Percentiles rank a stretch among this genome's conserved stretches.
phyloP scores from a whole-genome alignment of 345 rosid species.

The Erucastrum elatum region DNA sequence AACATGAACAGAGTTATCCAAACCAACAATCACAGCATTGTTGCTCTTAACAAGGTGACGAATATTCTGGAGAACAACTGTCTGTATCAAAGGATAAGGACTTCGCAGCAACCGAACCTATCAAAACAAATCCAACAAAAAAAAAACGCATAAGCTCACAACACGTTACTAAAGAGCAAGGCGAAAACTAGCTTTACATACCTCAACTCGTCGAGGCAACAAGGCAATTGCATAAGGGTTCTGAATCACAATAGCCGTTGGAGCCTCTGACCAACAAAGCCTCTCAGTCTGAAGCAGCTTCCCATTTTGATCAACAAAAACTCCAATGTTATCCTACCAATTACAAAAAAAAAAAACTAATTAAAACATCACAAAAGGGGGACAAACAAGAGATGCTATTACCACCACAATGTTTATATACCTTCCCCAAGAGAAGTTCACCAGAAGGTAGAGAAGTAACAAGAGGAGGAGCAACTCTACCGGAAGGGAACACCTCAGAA shows the following conservation, averaged over 20 bases:
- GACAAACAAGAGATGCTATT: not conserved
- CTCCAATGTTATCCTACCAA: conserved; percentile 90
- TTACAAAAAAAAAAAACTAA: conserved; percentile 25
- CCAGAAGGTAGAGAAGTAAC: conserved; percentile 89
- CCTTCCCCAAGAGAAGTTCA: conserved; percentile 97
- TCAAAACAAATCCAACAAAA: conserved; percentile 12
- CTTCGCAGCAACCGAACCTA: conserved; percentile 95
- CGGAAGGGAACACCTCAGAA: conserved; percentile 93
- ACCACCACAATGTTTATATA: conserved; percentile 18
- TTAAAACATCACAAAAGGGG: not conserved
- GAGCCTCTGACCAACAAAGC: conserved; percentile 99
- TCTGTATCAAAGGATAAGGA: conserved; percentile 91
- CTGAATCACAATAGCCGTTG: conserved; percentile 74
- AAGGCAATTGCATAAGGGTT: conserved; percentile 84
- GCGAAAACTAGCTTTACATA: conserved; percentile 29
- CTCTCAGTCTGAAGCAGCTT: conserved; percentile 90
- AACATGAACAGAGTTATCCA: conserved; percentile 73
- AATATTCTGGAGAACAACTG: conserved; percentile 75
- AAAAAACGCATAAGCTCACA: conserved; percentile 24
- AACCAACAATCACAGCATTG: conserved; percentile 74
- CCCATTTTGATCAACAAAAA: conserved; percentile 98
- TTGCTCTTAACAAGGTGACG: conserved; percentile 76
- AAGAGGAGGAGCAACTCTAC: conserved; percentile 84
- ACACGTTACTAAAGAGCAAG: not conserved
- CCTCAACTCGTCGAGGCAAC: conserved; percentile 95